A percentile compares a stretch with the other conserved stretches of the same genome.
phyloP scores from a whole-genome alignment of 1,284 basidiomycete species.

The Apiotrichum veenhuisii region DNA sequence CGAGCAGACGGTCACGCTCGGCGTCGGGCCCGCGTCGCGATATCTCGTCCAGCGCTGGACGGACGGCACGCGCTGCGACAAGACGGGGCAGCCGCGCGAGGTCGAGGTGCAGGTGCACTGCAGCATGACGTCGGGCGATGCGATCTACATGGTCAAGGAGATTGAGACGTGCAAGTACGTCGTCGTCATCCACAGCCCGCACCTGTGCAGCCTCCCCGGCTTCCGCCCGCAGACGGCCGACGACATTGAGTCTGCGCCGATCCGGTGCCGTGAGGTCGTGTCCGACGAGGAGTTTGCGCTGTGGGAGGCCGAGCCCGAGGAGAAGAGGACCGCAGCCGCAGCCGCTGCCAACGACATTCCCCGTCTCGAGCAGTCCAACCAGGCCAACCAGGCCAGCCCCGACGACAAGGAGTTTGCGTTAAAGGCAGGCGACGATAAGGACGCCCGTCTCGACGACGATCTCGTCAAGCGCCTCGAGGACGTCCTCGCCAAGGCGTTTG shows the following conservation, averaged over 20 bases:
- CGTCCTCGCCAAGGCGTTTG: slow-evolving; percentile 1
- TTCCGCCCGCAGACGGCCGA: slow-evolving; percentile 64
- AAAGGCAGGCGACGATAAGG: background rate
- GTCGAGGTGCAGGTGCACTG: slow-evolving; percentile 97
- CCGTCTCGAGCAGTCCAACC: background rate
- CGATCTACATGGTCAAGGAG: slow-evolving; percentile 84
- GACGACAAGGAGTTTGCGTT: background rate
- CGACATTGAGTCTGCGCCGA: slow-evolving; percentile 33
- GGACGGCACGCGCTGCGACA: slow-evolving; percentile 86
- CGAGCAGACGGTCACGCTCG: slow-evolving; percentile 30
- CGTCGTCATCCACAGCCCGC: slow-evolving; percentile 85
- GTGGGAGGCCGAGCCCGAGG: slow-evolving; percentile 14
- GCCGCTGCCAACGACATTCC: background rate
- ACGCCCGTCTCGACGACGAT: background rate
- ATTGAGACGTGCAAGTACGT: slow-evolving; percentile 83
- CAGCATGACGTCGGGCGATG: slow-evolving; percentile 74
- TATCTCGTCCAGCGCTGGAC: slow-evolving; percentile 86
- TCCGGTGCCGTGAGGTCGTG: slow-evolving; percentile 45
- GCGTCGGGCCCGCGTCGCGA: slow-evolving; percentile 52
- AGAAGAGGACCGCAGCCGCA: background rate
- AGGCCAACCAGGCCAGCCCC: background rate
- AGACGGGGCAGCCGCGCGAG: slow-evolving; percentile 74
- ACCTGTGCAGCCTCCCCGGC: slow-evolving; percentile 82
- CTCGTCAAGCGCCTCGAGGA: slow-evolving; percentile 1
- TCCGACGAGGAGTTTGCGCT: slow-evolving; percentile 35